Percentiles rank a stretch among this genome's conserved stretches.
Evolutionary conservation across 129 eudicot species (phyloP).

Genomic region (Lonicera japonica): DNA sequence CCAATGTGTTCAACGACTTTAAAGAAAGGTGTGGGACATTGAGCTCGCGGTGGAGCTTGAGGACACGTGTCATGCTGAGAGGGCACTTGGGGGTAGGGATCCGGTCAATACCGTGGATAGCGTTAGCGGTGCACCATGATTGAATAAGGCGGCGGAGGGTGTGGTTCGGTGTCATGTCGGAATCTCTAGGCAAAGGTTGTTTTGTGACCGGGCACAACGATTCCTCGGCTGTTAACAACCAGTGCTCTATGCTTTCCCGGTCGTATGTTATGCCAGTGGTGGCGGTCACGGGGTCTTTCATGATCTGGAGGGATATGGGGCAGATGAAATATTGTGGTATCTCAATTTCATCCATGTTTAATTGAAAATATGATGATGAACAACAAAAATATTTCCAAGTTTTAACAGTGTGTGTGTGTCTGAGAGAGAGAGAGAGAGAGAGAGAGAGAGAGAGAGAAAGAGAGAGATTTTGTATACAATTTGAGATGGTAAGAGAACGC

Average conservation of each 20-base stretch:
- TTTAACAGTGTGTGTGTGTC: no score
- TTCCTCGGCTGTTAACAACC: conserved; percentile 10
- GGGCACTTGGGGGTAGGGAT: conserved; percentile 17
- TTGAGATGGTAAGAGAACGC: background rate
- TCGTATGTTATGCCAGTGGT: conserved; percentile 29
- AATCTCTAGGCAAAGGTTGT: conserved; percentile 8
- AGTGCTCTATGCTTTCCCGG: conserved; percentile 15
- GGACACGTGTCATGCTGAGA: background rate
- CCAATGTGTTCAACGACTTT: background rate
- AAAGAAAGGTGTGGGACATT: background rate
- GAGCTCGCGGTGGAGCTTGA: conserved; percentile 5
- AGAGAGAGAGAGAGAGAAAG: no score
- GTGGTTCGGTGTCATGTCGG: conserved; percentile 23
- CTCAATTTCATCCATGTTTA: conserved; percentile 11
- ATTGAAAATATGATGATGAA: background rate
- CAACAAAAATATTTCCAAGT: background rate
- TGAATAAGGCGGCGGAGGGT: conserved; percentile 26
- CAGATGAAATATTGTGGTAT: conserved; percentile 22
- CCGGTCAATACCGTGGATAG: conserved; percentile 3
- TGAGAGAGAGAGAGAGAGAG: no score
- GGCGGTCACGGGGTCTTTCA: conserved; percentile 26
- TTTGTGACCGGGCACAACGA: conserved; percentile 19
- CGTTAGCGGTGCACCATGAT: conserved; percentile 19
- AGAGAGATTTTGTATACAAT: background rate
- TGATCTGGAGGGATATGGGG: conserved; percentile 23